Base-by-base conservation (phyloP, 306 rosid species). In the Calophaca sinica region DNA sequence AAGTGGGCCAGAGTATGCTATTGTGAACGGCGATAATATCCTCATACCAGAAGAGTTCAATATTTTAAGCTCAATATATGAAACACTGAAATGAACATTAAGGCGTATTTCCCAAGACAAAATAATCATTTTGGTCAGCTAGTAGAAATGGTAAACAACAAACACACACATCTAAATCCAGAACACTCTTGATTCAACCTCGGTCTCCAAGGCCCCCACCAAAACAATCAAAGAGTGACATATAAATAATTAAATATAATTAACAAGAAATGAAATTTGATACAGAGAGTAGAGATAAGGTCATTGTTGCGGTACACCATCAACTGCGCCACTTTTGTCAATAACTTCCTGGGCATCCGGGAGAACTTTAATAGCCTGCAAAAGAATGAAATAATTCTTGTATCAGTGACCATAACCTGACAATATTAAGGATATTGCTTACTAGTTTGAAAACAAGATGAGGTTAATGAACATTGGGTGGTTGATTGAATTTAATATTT, bases 311-410 rank as follows among this genome's bases (percentile, higher is more conserved):
- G n/a, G 58, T 62, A 12, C 79, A 57, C 15, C 75, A 72, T 73
- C 72, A 36, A 61, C 78, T 66, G 68, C 38, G 26, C 62, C 59
- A 64, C 60, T 62, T 50, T 42, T 49, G 39, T 69, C 79, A 4
- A 50, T 52, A 55, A 58, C 81, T 41, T 84, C 61, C 65, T 70
- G 84, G 2, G 67, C 29, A 9, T 79, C 82, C 3, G 97, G 92
- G 54, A 91, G 97, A 70, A 66, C 72, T 63, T 76, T 83, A 53
- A 91, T 77, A 12, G 83, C 94, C 97, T 89, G 78, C 80, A 44
- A 69, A 61, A 75, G 72, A 65, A 11, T 52, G 20, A 46, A 75
- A 50, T 13, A 9, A 49, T 36, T 51, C 10, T 39, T 15, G 52
- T 14, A 60, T 68, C 51, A 14, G 33, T 50, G 31, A 62, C 44